Percentiles rank a stretch among this genome's conserved stretches.
These are phyloP conservation scores for Tolypocladium ovalisporum DNA, from an alignment of 2,329 filamentous ascomycete genomes.

Conservation along the genomic window DNA sequence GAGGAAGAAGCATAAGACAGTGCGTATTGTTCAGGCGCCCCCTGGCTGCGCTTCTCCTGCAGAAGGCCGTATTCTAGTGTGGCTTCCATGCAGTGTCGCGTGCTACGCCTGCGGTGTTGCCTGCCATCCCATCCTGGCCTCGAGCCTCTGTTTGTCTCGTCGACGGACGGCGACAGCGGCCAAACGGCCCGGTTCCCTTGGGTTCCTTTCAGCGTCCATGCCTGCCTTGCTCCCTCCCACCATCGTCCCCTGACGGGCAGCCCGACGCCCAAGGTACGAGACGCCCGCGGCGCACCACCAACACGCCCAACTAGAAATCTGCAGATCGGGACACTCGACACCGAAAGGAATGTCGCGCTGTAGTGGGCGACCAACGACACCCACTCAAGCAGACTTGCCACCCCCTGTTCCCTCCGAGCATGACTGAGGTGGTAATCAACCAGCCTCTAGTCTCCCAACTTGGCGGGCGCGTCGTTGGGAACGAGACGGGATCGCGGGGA, in stretches of 20 bases:
- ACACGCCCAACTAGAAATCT: not conserved
- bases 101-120: not conserved
- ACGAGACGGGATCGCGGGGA: not conserved
- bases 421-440: not conserved
- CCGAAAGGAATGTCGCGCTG: not conserved
- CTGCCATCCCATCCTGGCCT: not conserved
- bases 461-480: no score
- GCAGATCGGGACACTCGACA: not conserved
- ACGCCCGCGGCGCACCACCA: not conserved
- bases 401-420: no score
- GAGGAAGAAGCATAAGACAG: not conserved
- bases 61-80: not conserved
- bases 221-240: not conserved
- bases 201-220: no score
- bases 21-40: not conserved
- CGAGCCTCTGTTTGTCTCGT: not conserved
- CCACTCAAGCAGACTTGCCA: no score
- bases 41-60: not conserved
- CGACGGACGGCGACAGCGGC: not conserved
- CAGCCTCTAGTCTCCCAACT: not conserved
- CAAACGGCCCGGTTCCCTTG: not conserved
- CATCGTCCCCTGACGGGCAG: not conserved
- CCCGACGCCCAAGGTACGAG: not conserved
- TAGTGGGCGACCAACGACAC: no score
- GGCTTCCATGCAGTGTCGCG: not conserved